Evolutionary conservation across 805 yeast species (phyloP).

Genomic region (Jamesozyma hellenica): DNA sequence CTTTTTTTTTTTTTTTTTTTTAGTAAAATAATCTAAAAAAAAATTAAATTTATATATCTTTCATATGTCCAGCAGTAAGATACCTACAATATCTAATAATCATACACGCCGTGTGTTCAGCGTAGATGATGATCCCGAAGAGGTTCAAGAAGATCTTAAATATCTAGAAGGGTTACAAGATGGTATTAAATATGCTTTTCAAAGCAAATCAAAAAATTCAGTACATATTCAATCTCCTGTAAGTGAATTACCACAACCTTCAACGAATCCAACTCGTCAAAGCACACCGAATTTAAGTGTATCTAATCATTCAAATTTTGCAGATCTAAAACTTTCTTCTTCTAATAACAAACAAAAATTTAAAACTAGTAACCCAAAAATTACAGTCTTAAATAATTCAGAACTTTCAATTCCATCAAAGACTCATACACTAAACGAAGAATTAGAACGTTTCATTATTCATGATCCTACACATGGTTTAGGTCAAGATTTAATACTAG

Average conservation of each 20-base stretch:
- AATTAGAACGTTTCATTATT: constrained; percentile 9
- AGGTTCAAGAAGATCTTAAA: constrained; percentile 50
- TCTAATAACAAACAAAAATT: background rate
- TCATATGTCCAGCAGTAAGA: background rate
- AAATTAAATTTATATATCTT: too few relatives aligned
- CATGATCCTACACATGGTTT: constrained; percentile 10
- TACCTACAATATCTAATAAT: constrained; percentile 4
- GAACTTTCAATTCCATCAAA: background rate
- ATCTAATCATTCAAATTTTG: background rate
- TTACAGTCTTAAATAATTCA: background rate
- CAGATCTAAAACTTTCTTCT: background rate
- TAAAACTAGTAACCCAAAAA: background rate
- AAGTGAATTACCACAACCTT: background rate
- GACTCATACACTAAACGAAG: background rate
- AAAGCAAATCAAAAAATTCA: constrained; percentile 1
- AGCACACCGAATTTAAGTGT: background rate
- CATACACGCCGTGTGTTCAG: constrained; percentile 42
- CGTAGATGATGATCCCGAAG: constrained; percentile 75
- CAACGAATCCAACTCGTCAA: background rate
- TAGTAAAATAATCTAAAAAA: too few relatives aligned
- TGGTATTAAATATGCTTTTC: constrained; percentile 45
- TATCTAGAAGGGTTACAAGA: constrained; percentile 67
- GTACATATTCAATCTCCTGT: constrained; percentile 1
- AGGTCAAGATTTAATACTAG: constrained; percentile 10
- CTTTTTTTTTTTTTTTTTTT: too few relatives aligned